Conservation (phyloP, 2,329 filamentous ascomycete species). For the Colletotrichum acutatum region DNA sequence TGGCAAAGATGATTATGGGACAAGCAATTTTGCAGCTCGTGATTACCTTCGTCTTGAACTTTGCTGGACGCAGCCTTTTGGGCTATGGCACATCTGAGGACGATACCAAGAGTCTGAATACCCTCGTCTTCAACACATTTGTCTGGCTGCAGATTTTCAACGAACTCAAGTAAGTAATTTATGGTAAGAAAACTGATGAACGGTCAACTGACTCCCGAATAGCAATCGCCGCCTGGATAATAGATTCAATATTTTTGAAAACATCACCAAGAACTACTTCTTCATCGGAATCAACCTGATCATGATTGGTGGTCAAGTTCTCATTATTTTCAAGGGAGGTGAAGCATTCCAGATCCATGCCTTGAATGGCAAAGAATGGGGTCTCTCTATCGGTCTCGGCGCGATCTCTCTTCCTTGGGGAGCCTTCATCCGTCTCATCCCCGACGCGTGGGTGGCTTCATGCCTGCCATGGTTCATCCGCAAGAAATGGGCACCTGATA, state of each 20-base stretch:
- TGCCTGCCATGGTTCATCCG: constrained; percentile 43
- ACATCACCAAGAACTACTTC: constrained; percentile 81
- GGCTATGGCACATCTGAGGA: constrained; percentile 10
- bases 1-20: constrained; percentile 76
- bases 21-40: constrained; percentile 69
- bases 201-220: constrained; percentile 44
- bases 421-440: constrained; percentile 76
- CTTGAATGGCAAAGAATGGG: constrained; percentile 81
- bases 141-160: constrained; percentile 85
- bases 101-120: constrained; percentile 65
- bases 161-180: constrained; percentile 51
- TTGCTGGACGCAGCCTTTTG: constrained; percentile 13
- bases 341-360: constrained; percentile 74
- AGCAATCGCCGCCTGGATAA: constrained; percentile 87
- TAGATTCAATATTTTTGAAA: constrained; percentile 88
- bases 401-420: constrained; percentile 81
- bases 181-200: not conserved
- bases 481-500: constrained; percentile 40
- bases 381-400: constrained; percentile 81
- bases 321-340: constrained; percentile 87
- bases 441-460: constrained; percentile 64
- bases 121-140: constrained; percentile 86
- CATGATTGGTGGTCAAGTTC: constrained; percentile 85
- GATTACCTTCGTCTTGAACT: constrained; percentile 56
- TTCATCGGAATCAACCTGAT: constrained; percentile 83